Conservation (phyloP, 2,329 filamentous ascomycete genomes). For the Zymoseptoria pseudotritici region DNA sequence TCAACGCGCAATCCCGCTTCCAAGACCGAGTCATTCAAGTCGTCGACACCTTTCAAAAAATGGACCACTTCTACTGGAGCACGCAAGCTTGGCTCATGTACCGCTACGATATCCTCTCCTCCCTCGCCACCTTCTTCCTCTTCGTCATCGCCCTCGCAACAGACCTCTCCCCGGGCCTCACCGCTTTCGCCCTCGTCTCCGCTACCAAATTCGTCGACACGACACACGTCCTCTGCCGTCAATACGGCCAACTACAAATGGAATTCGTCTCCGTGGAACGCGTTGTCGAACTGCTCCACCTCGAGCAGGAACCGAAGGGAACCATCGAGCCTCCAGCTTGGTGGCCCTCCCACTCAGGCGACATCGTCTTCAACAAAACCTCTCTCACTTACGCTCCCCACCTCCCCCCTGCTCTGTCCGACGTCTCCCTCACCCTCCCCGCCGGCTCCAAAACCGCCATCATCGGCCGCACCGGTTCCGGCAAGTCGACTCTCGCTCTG, state of each 20-base stretch:
- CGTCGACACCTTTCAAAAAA: slow-evolving; percentile 83
- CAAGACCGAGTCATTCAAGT: slow-evolving; percentile 72
- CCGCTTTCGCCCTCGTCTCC: slow-evolving; percentile 74
- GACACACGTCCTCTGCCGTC: slow-evolving; percentile 67
- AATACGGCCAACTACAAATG: slow-evolving; percentile 81
- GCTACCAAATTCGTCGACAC: slow-evolving; percentile 61
- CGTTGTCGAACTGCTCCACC: slow-evolving; percentile 70
- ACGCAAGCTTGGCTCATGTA: slow-evolving; percentile 79
- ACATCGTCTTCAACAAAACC: slow-evolving; percentile 68
- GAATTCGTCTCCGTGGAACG: slow-evolving; percentile 87
- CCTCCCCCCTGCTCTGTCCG: slow-evolving; percentile 62
- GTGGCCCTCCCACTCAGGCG: slow-evolving; percentile 67
- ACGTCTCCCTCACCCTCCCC: slow-evolving; percentile 66
- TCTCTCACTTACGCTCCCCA: slow-evolving; percentile 73
- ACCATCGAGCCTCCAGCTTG: slow-evolving; percentile 60
- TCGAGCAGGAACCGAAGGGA: slow-evolving; percentile 67
- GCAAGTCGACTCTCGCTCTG: slow-evolving; percentile 70
- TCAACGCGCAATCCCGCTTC: slow-evolving; percentile 70
- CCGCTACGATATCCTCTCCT: slow-evolving; percentile 67
- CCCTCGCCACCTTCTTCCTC: slow-evolving; percentile 63
- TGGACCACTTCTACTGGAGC: slow-evolving; percentile 92
- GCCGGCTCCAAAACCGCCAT: slow-evolving; percentile 72
- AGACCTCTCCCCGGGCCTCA: slow-evolving; percentile 67
- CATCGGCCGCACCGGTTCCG: slow-evolving; percentile 72
- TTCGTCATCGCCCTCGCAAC: slow-evolving; percentile 68